Base-by-base conservation (phyloP, 495 filamentous ascomycete species). In the Evernia prunastri region DNA sequence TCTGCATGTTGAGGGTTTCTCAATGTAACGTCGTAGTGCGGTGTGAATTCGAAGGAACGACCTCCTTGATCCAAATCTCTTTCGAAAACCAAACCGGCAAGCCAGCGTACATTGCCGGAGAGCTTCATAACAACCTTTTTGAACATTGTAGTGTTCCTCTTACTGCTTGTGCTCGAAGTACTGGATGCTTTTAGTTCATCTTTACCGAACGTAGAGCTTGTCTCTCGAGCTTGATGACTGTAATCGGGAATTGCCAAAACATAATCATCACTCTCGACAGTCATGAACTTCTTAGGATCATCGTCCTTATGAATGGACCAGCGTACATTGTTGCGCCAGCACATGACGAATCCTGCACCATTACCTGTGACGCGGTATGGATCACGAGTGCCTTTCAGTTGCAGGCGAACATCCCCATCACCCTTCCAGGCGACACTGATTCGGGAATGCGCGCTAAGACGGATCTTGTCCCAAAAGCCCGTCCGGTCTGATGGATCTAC, bases 401-500 rank as follows among this genome's bases (percentile, higher is more conserved):
- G 89, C 17, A 99, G 80, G 74, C 97, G 94, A 35, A 99, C 90
- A 75, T 97, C 94, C 25, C 95, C 95, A 72, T 94, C 94, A 56
- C 90, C 93, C 69, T 87, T 92, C 94, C 94, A 99, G 6, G 87
- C 80, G 33, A 97, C 87, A 51, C 82, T 87, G 63, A 97, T 81
- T 20, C 91, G 84, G n/a, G 94, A 97, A 74, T 99, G 94, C 72
- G 96, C 92, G 69, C 87, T 92, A 23, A 99, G 81, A 64, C 94
- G 80, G 39, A 99, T 96, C 80, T 99, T 99, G 73, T 99, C 94
- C 94, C 94, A 99, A 78, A 99, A 99, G 11, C 94, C 94, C 56
- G 91, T 89, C 51, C 89, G 84, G 47, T 99, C 94, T 1, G 93
- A 97, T 8, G 89, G 89, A 75, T 97, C 94, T 45, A 96, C 79